Percentiles rank a stretch among this genome's conserved stretches.
phyloP scores from a whole-genome alignment of 2,329 filamentous ascomycete species.

The Sporothrix schenckii region DNA sequence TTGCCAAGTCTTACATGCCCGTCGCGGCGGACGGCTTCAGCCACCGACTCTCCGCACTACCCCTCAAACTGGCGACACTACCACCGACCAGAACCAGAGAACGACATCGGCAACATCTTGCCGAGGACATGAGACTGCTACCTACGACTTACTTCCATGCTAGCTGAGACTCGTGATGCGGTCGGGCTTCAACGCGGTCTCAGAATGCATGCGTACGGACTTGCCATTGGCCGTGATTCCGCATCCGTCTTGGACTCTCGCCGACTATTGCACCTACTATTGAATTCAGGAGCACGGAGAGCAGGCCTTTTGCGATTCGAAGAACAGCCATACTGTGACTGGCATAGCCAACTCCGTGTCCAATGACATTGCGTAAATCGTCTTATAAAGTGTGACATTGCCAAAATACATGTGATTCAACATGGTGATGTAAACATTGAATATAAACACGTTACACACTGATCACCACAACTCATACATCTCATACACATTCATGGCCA shows the following conservation, averaged over 20 bases:
- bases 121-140: not conserved
- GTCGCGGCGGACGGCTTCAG: not conserved
- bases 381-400: not conserved
- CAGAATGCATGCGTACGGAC: too few relatives aligned
- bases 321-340: not conserved
- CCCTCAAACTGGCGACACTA: not conserved
- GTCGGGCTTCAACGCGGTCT: not conserved
- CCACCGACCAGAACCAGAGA: not conserved
- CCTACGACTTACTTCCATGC: too few relatives aligned
- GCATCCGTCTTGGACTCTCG: not conserved
- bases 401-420: not conserved
- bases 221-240: not conserved
- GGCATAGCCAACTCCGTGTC: not conserved
- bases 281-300: not conserved
- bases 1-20: too few relatives aligned
- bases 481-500: conserved; percentile 31
- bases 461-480: too few relatives aligned
- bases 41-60: conserved; percentile 15
- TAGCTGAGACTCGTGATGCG: not conserved
- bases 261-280: not conserved
- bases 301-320: not conserved
- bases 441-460: not conserved
- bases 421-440: not conserved
- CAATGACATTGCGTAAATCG: not conserved
- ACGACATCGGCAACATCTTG: not conserved